Percentiles rank a stretch among this genome's conserved stretches.
phyloP scores from a whole-genome alignment of 1,284 basidiomycete genomes.

The Fomitopsis pinicola region DNA sequence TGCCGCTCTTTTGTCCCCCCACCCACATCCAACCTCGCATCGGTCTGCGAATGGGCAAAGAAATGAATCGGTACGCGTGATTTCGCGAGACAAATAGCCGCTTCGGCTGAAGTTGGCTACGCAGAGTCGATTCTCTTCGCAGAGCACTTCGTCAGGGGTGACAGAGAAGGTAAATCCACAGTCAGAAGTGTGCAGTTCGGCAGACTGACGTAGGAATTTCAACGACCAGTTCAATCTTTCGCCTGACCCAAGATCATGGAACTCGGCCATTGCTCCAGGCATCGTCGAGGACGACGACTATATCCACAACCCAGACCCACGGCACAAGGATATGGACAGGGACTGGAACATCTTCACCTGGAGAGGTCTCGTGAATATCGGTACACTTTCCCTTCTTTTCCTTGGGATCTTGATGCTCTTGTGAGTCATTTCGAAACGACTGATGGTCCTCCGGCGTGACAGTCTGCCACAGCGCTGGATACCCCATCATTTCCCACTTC shows the following conservation, averaged over 20 bases:
- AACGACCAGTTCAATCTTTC: slow-evolving; percentile 66
- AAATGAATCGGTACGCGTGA: not conserved
- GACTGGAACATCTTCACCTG: slow-evolving; percentile 67
- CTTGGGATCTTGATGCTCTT: slow-evolving; percentile 69
- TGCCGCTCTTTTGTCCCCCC: not conserved
- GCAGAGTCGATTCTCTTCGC: not conserved
- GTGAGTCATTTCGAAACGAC: slow-evolving; percentile 34
- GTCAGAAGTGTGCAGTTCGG: not conserved
- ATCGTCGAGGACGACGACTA: slow-evolving; percentile 63
- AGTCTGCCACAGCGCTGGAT: slow-evolving; percentile 58
- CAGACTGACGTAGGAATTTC: not conserved
- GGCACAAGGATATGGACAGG: slow-evolving; percentile 59
- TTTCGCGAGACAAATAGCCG: not conserved
- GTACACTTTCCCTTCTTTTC: slow-evolving; percentile 66
- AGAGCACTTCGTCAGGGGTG: not conserved
- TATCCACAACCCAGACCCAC: slow-evolving; percentile 76
- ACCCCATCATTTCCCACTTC: slow-evolving; percentile 75
- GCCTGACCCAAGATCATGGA: slow-evolving; percentile 70
- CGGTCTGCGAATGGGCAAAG: not conserved
- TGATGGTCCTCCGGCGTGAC: no score
- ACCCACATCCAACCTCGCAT: not conserved
- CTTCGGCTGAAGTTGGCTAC: not conserved
- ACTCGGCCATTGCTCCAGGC: slow-evolving; percentile 56
- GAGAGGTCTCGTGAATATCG: slow-evolving; percentile 74
- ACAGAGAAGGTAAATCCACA: not conserved